Base-by-base conservation (phyloP, 495 filamentous ascomycete species). In the Annulohypoxylon maeteangense region DNA sequence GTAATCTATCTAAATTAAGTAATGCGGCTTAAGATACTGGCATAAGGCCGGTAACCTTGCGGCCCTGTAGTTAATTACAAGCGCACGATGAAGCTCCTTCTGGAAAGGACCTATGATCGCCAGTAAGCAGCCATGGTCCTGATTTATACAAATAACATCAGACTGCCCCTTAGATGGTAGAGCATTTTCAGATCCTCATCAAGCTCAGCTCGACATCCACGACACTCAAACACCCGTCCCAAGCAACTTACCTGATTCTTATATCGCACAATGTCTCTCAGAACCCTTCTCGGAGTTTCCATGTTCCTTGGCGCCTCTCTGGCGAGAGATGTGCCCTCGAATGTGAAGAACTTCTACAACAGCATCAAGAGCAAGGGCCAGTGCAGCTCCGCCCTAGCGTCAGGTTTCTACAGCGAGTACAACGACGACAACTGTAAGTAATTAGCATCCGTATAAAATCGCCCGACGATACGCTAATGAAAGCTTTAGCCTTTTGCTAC, bases 321-420 rank as follows among this genome's bases (percentile, higher is more conserved):
- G 16, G 75, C 76, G 1, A 71, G 67, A 36, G 75, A 76, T 16
- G 72, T 82, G 22, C 80, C 81, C 4, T 59, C 71, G 50, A 82
- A 79, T 42, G 53, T 82, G 20, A 64, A 65, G 36, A 69, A 42
- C 62, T 74, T 81, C 59, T 81, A 82, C 71, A 72, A 81, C 72
- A 65, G 64, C 45, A 56, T 82, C 53, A 76, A 71, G 70, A 51
- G 66, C 68, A 65, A 76, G 42, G 80, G 79, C 0, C 38, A 75
- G 18, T 83, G 81, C 68, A 70, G 55, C 50, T 76, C 75, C 57
- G 63, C 71, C 31, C 68, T 82, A 0, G 78, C 77, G 3, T 70
- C 67, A 1, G 80, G 81, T 12, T 82, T 83, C 68, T 82, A 76
- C 60, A 75, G 68, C 60, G 71, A 67, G 8, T 75, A 80, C 25